Conservation (phyloP, 2,329 filamentous ascomycete species). For the Fusarium sp. region DNA sequence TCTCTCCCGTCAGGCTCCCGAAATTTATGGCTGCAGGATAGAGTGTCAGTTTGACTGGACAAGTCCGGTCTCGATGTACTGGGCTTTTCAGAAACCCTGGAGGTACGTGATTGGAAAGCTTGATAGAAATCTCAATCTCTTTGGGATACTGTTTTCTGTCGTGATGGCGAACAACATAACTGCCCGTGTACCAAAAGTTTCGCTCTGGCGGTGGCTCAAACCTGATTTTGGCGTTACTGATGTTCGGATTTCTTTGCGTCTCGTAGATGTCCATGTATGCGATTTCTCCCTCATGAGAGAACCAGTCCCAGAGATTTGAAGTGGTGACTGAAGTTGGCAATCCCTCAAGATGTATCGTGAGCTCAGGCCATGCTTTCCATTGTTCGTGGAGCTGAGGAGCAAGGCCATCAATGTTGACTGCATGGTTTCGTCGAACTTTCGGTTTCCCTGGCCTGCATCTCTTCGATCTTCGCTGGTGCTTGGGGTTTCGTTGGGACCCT, state of each 20-base stretch:
- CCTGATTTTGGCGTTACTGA: slow-evolving; percentile 54
- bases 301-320: slow-evolving; percentile 59
- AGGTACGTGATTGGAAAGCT: neutral
- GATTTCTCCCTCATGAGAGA: slow-evolving; percentile 63
- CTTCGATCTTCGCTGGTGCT: neutral
- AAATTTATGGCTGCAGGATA: slow-evolving; percentile 64
- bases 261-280: slow-evolving; percentile 63
- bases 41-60: slow-evolving; percentile 52
- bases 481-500: neutral
- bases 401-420: neutral
- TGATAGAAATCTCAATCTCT: slow-evolving; percentile 32
- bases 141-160: slow-evolving; percentile 28
- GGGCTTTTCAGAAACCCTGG: slow-evolving; percentile 31
- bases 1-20: slow-evolving; percentile 64
- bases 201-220: slow-evolving; percentile 66
- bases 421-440: neutral
- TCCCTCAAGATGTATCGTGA: slow-evolving; percentile 45
- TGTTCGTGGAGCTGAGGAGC: neutral
- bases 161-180: slow-evolving; percentile 41
- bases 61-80: slow-evolving; percentile 29
- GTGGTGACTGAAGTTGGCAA: slow-evolving; percentile 51
- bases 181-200: slow-evolving; percentile 59
- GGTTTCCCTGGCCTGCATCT: neutral
- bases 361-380: slow-evolving; percentile 50
- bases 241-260: slow-evolving; percentile 16